Base-by-base conservation (phyloP, 2,329 filamentous ascomycete species). In the Alternaria dauci region DNA sequence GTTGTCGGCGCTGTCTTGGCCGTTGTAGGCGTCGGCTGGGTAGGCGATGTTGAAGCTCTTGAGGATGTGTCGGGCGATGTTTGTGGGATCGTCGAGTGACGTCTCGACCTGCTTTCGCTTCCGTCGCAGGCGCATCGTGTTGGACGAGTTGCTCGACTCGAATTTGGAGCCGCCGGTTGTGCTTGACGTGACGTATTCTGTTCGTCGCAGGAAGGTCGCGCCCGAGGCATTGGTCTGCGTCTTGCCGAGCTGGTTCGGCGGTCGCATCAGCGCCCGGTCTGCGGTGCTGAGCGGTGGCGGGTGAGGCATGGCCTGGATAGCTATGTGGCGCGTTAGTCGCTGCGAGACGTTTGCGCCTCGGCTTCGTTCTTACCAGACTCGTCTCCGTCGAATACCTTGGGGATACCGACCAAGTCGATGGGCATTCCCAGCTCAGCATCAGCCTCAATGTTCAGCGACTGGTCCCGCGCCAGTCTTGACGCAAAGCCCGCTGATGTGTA, bases 371-470 rank as follows among this genome's bases (percentile, higher is more conserved):
- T 85, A 97, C 94, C 93, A 81, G 91, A 91, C 83, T 98, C 94
- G 78, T 98, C 93, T 59, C 94, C 94, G 73, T 98, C 90, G 74
- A 98, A 97, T 58, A 98, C 89, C 30, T 94, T 93, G 7, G 94
- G 94, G 82, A 98, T 92, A 73, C 95, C 95, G 59, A 98, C 91
- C 69, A 99, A 82, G 78, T 98, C 94, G 76, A 99, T 88, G 61
- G 94, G 93, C 95, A 99, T 98, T 59, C 95, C 95, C 70, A 98
- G 87, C 83, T 99, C 95, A 8, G 94, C 95, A 86, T 99, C 95
- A 30, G 93, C 93, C 80, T 99, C 95, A 63, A 99, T 95, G 76
- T 97, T 98, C 50, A 97, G 84, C 53, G 94, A 92, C 82, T 98
- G 95, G 74, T 97, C 93, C 74, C 94, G 86, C 18, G 92, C 93